These are phyloP conservation scores for Lophium mytilinum DNA, from an alignment of 495 filamentous ascomycete species.

Conservation along the genomic window DNA sequence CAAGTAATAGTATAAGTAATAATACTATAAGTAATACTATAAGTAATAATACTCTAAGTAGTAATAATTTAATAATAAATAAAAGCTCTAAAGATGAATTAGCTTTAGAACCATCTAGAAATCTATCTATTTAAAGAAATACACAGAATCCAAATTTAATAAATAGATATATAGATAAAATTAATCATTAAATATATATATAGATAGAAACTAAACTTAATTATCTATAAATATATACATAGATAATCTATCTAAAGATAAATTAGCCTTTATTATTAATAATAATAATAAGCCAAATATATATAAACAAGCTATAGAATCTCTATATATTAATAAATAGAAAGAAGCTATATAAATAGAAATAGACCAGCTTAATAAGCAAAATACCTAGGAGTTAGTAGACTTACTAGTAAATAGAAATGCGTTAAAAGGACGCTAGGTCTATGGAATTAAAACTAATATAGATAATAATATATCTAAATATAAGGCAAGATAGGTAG, in stretches of 20 bases:
- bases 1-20: no score
- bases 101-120: no score
- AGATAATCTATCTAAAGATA: neutral
- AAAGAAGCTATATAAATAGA: neutral
- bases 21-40: no score
- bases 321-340: neutral
- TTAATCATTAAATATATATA: no score
- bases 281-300: neutral
- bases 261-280: neutral
- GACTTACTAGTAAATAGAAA: constrained; percentile 13
- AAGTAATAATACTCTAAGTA: no score
- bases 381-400: constrained; percentile 5
- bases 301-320: neutral
- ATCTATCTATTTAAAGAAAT: no score
- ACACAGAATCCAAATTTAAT: no score
- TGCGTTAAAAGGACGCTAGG: constrained; percentile 3
- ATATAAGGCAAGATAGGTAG: constrained; percentile 25
- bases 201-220: no score
- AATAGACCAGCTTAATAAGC: neutral
- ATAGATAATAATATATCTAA: constrained; percentile 2
- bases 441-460: constrained; percentile 21
- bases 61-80: neutral
- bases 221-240: neutral
- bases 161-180: no score
- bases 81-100: no score